Evolutionary conservation across 1,139 yeast genomes (phyloP).

Genomic region (Keqinozyma sinolaborantium): DNA sequence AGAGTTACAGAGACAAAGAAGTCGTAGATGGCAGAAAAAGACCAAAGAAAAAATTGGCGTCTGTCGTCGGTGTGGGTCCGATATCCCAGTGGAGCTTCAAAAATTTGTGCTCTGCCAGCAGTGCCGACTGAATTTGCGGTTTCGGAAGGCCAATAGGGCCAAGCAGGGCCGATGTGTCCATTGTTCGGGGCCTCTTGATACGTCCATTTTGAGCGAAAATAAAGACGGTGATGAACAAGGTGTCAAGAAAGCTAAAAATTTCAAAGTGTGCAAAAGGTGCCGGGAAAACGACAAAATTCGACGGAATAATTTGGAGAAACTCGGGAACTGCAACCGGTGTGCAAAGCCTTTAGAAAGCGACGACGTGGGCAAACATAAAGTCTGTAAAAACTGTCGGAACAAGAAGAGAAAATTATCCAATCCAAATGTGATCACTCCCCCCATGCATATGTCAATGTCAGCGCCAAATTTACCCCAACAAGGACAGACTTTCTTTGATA

Average conservation of each 20-base stretch:
- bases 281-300: constrained; percentile 58
- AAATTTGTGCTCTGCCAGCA: constrained; percentile 57
- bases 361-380: constrained; percentile 52
- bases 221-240: constrained; percentile 13
- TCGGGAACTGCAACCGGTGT: constrained; percentile 63
- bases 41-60: constrained; percentile 60
- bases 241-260: constrained; percentile 28
- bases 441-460: neutral
- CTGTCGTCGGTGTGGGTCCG: constrained; percentile 60
- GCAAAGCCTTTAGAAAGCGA: constrained; percentile 43
- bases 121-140: constrained; percentile 53
- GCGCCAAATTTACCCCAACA: neutral
- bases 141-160: constrained; percentile 54
- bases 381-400: constrained; percentile 50
- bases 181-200: constrained; percentile 59
- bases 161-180: constrained; percentile 67
- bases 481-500: neutral
- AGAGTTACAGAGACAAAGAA: constrained; percentile 57
- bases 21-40: constrained; percentile 61
- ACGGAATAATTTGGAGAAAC: constrained; percentile 50
- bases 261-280: constrained; percentile 62
- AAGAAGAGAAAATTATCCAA: constrained; percentile 41
- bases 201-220: constrained; percentile 31
- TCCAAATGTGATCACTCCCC: constrained; percentile 1
- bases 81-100: constrained; percentile 47